A percentile compares a stretch with the other conserved stretches of the same genome.
Evolutionary conservation across 2,329 filamentous ascomycete species (phyloP).

Genomic region (Ophiocordyceps camponoti-floridani): DNA sequence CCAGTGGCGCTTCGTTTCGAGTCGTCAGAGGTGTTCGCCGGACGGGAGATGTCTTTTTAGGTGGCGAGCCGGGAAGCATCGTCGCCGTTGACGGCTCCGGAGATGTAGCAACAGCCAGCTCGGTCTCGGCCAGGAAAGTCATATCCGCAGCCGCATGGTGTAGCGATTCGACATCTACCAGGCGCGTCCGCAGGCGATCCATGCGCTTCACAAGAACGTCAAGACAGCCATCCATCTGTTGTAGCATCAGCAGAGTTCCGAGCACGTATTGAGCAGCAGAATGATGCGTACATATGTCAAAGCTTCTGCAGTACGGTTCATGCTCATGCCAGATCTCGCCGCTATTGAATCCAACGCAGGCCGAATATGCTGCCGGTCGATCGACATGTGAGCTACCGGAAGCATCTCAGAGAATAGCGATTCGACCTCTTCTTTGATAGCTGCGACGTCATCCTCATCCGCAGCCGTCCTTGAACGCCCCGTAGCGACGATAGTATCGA

Average conservation of each 20-base stretch:
- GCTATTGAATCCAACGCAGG: conserved; percentile 34
- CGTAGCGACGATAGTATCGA: conserved; percentile 22
- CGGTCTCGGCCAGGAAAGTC: not conserved
- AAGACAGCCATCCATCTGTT: not conserved
- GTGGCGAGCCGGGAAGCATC: not conserved
- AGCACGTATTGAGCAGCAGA: not conserved
- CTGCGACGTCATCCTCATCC: conserved; percentile 22
- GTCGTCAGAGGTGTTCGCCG: conserved; percentile 19
- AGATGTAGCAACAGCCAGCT: not conserved
- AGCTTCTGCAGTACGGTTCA: conserved; percentile 26
- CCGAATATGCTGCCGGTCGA: conserved; percentile 47
- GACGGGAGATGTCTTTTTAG: not conserved
- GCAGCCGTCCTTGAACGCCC: conserved; percentile 10
- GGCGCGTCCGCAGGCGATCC: not conserved
- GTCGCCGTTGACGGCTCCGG: not conserved
- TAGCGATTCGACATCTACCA: not conserved
- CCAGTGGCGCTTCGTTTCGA: conserved; percentile 20
- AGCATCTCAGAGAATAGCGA: conserved; percentile 52
- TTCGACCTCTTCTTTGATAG: conserved; percentile 46
- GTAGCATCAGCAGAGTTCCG: not conserved
- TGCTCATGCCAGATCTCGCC: conserved; percentile 22
- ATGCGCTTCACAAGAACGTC: not conserved
- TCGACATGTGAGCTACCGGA: conserved; percentile 52
- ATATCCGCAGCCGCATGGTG: not conserved
- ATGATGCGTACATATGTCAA: conserved; percentile 28